Conservation (phyloP, 768 basidiomycete species). For the Boletus patriciae region DNA sequence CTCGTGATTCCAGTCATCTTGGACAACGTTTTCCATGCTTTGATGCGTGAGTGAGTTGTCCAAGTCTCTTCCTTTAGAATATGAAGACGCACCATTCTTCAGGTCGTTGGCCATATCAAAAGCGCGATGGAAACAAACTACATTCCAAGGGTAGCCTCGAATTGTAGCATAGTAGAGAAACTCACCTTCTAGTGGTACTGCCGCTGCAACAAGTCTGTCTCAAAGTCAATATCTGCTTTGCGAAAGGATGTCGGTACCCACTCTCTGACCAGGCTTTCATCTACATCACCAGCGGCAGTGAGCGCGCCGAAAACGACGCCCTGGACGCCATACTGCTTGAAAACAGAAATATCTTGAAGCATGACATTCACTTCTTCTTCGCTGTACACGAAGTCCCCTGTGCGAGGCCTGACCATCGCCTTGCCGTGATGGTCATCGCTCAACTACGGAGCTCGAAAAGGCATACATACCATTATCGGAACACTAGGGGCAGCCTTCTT, state of each 20-base stretch:
- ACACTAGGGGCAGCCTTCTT: slow-evolving; percentile 46
- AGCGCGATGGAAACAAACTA: slow-evolving; percentile 79
- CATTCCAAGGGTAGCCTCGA: not conserved
- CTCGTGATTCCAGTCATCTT: slow-evolving; percentile 67
- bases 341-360: slow-evolving; percentile 65
- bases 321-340: slow-evolving; percentile 55
- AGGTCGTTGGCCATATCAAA: slow-evolving; percentile 69
- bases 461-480: slow-evolving; percentile 69
- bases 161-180: not conserved
- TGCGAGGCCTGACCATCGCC: slow-evolving; percentile 80
- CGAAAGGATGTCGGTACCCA: slow-evolving; percentile 1
- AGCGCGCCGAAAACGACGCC: slow-evolving; percentile 72
- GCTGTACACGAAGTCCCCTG: slow-evolving; percentile 78
- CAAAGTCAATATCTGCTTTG: not conserved
- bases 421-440: slow-evolving; percentile 27
- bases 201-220: slow-evolving; percentile 54
- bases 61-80: not conserved
- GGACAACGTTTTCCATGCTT: slow-evolving; percentile 44
- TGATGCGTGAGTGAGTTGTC: not conserved
- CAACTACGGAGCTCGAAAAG: not conserved
- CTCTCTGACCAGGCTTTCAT: slow-evolving; percentile 57
- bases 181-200: slow-evolving; percentile 62
- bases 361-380: slow-evolving; percentile 67
- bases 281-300: slow-evolving; percentile 54
- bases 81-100: slow-evolving; percentile 44